Conservation (phyloP, 768 basidiomycete species). For the Psilocybe tampanensis region DNA sequence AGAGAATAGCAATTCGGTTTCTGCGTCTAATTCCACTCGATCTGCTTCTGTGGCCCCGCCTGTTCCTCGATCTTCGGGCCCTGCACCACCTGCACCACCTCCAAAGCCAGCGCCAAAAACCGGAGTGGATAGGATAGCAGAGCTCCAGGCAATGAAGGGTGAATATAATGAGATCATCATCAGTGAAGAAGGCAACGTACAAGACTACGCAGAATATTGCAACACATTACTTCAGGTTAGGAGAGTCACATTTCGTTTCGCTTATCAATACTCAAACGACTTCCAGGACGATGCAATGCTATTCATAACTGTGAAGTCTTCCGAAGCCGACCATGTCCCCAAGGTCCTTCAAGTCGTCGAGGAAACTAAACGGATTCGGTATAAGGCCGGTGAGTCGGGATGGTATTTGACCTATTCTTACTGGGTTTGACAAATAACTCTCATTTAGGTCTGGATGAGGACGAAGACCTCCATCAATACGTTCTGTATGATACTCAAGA, state of each 20-base stretch:
- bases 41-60: constrained; percentile 16
- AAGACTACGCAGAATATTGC: constrained; percentile 75
- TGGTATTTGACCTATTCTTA: constrained; percentile 1
- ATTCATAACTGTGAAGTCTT: constrained; percentile 74
- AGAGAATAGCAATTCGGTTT: not conserved
- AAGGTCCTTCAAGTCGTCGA: constrained; percentile 84
- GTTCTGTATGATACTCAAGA: constrained; percentile 65
- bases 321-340: constrained; percentile 62
- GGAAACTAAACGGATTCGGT: constrained; percentile 72
- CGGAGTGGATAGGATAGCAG: constrained; percentile 70
- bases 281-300: constrained; percentile 73
- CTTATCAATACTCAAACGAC: not conserved
- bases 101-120: constrained; percentile 66
- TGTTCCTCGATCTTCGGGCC: constrained; percentile 1
- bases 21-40: constrained; percentile 15
- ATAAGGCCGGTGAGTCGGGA: constrained; percentile 63
- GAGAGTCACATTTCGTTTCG: not conserved
- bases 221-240: constrained; percentile 61
- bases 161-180: constrained; percentile 79
- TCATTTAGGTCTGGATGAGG: constrained; percentile 45
- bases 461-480: constrained; percentile 73
- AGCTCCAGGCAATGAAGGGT: constrained; percentile 66
- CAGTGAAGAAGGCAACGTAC: constrained; percentile 60
- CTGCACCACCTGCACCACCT: constrained; percentile 44
- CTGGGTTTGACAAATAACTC: not conserved